Conservation (phyloP, 163 green algal species). For the Prototheca cutis region DNA sequence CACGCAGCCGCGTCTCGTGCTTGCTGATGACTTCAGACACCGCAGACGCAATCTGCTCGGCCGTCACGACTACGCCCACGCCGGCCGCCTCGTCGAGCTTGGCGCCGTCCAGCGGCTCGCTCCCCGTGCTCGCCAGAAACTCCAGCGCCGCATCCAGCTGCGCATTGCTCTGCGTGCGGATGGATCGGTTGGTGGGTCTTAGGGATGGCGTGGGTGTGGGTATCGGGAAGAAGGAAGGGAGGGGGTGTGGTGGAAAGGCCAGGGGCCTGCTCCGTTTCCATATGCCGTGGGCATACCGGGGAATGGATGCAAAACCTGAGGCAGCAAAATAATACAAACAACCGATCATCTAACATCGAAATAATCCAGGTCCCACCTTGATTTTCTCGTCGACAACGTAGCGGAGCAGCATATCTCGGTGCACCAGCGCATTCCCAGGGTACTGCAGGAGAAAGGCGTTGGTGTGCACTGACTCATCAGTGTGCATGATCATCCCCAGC, state of each 20-base stretch:
- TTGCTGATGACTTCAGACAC: constrained; percentile 43
- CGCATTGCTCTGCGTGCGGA: constrained; percentile 37
- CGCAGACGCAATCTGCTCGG: constrained; percentile 51
- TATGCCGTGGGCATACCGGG: too few species aligned
- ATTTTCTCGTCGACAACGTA: constrained; percentile 69
- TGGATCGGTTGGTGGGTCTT: not conserved
- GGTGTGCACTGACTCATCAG: not conserved
- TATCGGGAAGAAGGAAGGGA: not conserved
- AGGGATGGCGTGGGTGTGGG: not conserved
- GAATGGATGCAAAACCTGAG: too few species aligned
- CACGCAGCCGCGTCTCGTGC: constrained; percentile 44
- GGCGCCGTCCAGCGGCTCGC: constrained; percentile 30
- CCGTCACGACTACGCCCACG: constrained; percentile 69
- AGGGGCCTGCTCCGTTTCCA: too few species aligned
- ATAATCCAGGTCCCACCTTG: constrained; percentile 63
- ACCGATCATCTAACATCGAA: too few species aligned
- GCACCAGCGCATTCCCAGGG: constrained; percentile 65
- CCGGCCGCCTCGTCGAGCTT: constrained; percentile 58
- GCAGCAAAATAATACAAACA: too few species aligned
- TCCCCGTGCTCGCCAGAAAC: constrained; percentile 58
- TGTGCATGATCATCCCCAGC: not conserved
- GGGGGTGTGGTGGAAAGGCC: not conserved
- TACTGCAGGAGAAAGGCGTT: constrained; percentile 39
- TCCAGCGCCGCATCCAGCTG: constrained; percentile 74
- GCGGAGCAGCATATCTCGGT: constrained; percentile 57